phyloP scores from a whole-genome alignment of 306 rosid species.

The Prunus padus region DNA sequence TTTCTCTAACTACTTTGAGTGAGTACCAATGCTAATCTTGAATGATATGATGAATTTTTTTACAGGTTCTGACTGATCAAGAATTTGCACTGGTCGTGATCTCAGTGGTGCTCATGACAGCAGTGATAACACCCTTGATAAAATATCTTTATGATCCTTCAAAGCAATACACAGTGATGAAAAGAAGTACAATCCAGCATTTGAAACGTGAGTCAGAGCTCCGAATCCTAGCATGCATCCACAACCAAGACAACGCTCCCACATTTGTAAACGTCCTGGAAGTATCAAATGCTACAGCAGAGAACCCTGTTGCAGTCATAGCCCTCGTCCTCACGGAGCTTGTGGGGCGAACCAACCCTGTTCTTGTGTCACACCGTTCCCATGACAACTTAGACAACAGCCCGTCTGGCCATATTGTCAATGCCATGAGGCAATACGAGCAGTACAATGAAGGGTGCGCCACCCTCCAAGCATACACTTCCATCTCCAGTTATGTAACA shows the following conservation, averaged over 20 bases:
- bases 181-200: conserved; percentile 51
- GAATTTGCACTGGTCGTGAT: conserved; percentile 45
- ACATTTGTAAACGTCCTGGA: conserved; percentile 52
- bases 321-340: conserved; percentile 58
- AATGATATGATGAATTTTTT: conserved; percentile 3
- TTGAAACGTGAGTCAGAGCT: conserved; percentile 39
- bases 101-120: conserved; percentile 34
- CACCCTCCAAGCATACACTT: conserved; percentile 47
- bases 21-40: not conserved
- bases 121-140: conserved; percentile 49
- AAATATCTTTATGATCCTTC: conserved; percentile 47
- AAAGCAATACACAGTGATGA: conserved; percentile 26
- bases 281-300: conserved; percentile 55
- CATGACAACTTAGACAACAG: not conserved
- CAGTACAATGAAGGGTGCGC: conserved; percentile 35
- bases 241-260: conserved; percentile 41
- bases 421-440: conserved; percentile 47
- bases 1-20: not conserved
- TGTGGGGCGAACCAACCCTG: conserved; percentile 44
- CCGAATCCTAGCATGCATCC: conserved; percentile 53
- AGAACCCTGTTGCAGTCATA: conserved; percentile 40
- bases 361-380: conserved; percentile 51
- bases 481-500: conserved; percentile 38
- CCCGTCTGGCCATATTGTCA: conserved; percentile 35
- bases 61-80: conserved; percentile 44